Percentiles rank a stretch among this genome's conserved stretches.
phyloP scores from a whole-genome alignment of 768 basidiomycete species.

The Boletus tomentosulus region DNA sequence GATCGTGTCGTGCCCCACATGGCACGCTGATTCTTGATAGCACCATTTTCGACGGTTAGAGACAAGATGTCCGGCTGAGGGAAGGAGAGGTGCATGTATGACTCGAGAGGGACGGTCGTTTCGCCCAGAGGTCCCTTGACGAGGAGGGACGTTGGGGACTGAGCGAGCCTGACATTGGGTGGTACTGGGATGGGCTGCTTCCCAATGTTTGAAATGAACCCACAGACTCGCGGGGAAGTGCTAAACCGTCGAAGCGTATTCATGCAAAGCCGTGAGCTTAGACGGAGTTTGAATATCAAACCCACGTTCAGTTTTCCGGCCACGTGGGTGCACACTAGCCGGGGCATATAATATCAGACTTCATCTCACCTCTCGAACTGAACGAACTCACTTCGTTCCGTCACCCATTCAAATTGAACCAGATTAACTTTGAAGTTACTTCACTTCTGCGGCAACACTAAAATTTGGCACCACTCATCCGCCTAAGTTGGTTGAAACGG shows the following conservation, averaged over 20 bases:
- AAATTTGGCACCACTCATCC: no score
- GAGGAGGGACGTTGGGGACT: slow-evolving; percentile 35
- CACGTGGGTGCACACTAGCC: no score
- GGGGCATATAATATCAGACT: no score
- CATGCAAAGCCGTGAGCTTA: slow-evolving; percentile 5
- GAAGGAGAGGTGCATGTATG: slow-evolving; percentile 41
- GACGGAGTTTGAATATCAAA: slow-evolving; percentile 8
- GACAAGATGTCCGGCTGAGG: slow-evolving; percentile 32
- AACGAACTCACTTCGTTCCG: no score
- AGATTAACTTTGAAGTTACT: no score
- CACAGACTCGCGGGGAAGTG: slow-evolving; percentile 45
- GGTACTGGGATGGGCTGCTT: slow-evolving; percentile 58
- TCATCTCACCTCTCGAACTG: no score
- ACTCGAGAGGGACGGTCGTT: slow-evolving; percentile 43
- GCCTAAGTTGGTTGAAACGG: no score
- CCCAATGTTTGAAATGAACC: slow-evolving; percentile 55
- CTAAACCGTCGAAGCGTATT: slow-evolving; percentile 40
- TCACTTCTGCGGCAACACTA: no score
- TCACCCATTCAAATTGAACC: no score
- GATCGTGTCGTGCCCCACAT: slow-evolving; percentile 97
- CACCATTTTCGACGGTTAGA: slow-evolving; percentile 52
- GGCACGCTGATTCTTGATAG: slow-evolving; percentile 71
- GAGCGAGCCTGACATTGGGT: slow-evolving; percentile 40
- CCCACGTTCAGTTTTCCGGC: no score
- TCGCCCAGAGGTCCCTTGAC: slow-evolving; percentile 60